Base-by-base conservation (phyloP, 768 basidiomycete genomes). In the Mycena rosella region DNA sequence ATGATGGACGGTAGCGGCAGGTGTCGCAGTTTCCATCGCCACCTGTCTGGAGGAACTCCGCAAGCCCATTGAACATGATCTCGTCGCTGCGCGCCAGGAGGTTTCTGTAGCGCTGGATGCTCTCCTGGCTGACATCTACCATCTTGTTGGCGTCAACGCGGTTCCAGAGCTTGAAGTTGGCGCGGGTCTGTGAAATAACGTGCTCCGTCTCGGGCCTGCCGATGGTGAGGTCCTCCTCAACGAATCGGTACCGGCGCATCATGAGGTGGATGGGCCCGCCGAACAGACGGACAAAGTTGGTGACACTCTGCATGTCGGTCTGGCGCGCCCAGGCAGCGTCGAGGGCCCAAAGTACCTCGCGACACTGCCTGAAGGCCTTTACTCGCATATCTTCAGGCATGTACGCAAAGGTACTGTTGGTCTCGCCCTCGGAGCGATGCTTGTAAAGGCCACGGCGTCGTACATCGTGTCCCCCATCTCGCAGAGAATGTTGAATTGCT, bases 401-500 rank as follows among this genome's bases (percentile, higher is more conserved):
- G 24, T 40, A 56, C 24, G 54, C 54, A 42, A 38, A 56, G 4
- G 17, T 38, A 17, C 26, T 56, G 34, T 18, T 2, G 34, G 26
- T 18, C 32, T 54, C 53, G 18, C 53, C 53, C 48, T 49, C 48
- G 48, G 48, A 49, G 13, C 48, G 54, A 20, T 56, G 54, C 54
- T 56, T 56, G 54, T 38, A 40, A 15, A 56, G 26, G 54, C 34
- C 36, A 22, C 20, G 11, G 58, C 58, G 47, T 60, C 58, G 58
- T 60, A 60, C 58, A 60, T 60, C 22, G 58, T 49, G 47, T 24
- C 1, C 18, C 2, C 47, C 17, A 60, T 60, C 58, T 60, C 58
- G 45, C 58, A 3, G n/a, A 60, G 34, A 14, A 60, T 34, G 15
- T 48, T 32, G 34, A 48, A 27, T 32, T 60, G 58, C 6, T 48